These are phyloP conservation scores for Ogataea neopini DNA, from an alignment of 805 yeast species.

Conservation along the genomic window DNA sequence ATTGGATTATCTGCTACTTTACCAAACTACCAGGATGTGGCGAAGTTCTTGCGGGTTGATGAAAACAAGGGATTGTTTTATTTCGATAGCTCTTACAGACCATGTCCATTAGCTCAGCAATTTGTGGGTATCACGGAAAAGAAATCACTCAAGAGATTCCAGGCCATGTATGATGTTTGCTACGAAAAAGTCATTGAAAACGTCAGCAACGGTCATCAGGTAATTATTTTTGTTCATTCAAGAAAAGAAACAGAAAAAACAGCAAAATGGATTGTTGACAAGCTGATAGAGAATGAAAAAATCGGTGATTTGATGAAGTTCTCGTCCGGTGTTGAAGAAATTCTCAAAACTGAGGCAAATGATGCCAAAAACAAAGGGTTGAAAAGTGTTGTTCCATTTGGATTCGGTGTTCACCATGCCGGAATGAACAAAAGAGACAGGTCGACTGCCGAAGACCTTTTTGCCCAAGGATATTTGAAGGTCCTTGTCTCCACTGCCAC, in stretches of 20 bases:
- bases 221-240: constrained; percentile 90
- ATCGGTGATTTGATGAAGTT: constrained; percentile 43
- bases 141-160: constrained; percentile 71
- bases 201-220: constrained; percentile 65
- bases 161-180: constrained; percentile 90
- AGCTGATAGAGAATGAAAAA: constrained; percentile 56
- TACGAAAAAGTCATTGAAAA: constrained; percentile 74
- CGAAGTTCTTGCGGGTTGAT: constrained; percentile 71
- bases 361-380: constrained; percentile 53
- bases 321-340: constrained; percentile 60
- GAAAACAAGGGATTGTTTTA: constrained; percentile 63
- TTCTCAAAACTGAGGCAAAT: constrained; percentile 64
- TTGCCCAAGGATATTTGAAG: constrained; percentile 84
- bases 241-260: constrained; percentile 88
- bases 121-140: constrained; percentile 86
- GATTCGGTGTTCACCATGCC: constrained; percentile 92
- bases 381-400: constrained; percentile 61
- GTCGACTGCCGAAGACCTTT: constrained; percentile 76
- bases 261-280: constrained; percentile 70
- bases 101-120: constrained; percentile 89
- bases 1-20: constrained; percentile 92
- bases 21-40: constrained; percentile 88
- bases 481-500: constrained; percentile 90
- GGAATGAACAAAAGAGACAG: constrained; percentile 77
- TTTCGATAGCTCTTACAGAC: constrained; percentile 83